Conservation (phyloP, 495 filamentous ascomycete species). For the Aspergillus ellipticus region DNA sequence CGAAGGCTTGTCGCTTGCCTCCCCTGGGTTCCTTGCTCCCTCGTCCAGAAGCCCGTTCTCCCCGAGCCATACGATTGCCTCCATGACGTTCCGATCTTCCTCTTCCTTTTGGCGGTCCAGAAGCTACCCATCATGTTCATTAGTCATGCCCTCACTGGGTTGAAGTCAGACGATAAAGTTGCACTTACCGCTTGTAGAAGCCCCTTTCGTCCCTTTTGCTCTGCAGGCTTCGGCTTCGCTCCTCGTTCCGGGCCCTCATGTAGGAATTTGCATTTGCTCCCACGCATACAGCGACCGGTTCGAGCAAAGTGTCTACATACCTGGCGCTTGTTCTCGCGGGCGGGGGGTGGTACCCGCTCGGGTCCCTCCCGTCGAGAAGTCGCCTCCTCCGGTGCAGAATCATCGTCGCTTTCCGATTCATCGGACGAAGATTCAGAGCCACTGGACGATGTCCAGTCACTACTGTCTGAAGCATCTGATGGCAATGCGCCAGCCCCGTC, state of each 20-base stretch:
- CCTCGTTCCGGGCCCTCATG: slow-evolving; percentile 37
- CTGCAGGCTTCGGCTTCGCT: slow-evolving; percentile 28
- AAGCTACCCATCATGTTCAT: slow-evolving; percentile 31
- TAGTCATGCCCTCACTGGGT: neutral
- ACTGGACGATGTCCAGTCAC: slow-evolving; percentile 38
- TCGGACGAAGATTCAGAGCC: slow-evolving; percentile 31
- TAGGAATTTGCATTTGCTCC: slow-evolving; percentile 43
- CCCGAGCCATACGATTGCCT: slow-evolving; percentile 44
- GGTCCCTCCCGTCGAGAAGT: slow-evolving; percentile 41
- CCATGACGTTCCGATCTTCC: slow-evolving; percentile 40
- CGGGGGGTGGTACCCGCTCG: slow-evolving; percentile 39
- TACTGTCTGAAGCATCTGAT: slow-evolving; percentile 22
- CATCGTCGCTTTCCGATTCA: slow-evolving; percentile 34
- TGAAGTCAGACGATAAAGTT: neutral
- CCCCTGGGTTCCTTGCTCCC: neutral
- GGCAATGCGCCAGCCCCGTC: slow-evolving; percentile 8
- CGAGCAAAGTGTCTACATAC: slow-evolving; percentile 46
- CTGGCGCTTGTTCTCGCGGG: slow-evolving; percentile 34
- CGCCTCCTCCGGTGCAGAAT: slow-evolving; percentile 40
- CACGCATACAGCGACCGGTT: slow-evolving; percentile 42
- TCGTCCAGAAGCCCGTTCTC: slow-evolving; percentile 30
- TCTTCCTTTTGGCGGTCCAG: slow-evolving; percentile 45
- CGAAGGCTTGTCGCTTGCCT: neutral
- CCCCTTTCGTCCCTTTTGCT: slow-evolving; percentile 41
- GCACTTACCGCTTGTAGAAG: slow-evolving; percentile 50